Evolutionary conservation across 2,329 filamentous ascomycete genomes (phyloP).

Genomic region (Cladorrhinum sp.): DNA sequence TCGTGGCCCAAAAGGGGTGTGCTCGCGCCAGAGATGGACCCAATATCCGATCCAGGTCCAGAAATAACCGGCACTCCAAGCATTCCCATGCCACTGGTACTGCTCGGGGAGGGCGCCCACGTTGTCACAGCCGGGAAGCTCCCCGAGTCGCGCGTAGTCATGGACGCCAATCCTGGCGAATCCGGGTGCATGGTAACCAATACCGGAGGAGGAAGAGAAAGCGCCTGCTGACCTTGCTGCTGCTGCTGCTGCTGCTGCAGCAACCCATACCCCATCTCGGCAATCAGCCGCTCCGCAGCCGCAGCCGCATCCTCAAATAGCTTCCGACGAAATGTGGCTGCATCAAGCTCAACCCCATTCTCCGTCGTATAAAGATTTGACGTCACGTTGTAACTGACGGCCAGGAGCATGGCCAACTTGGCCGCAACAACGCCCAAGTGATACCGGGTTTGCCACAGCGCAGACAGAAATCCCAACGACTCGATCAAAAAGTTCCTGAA

Average conservation of each 20-base stretch:
- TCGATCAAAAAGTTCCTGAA: slow-evolving; percentile 14
- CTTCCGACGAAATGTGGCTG: neutral
- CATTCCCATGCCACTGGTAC: neutral
- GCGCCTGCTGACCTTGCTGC: neutral
- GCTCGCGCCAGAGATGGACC: slow-evolving; percentile 4
- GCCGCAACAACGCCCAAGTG: slow-evolving; percentile 17
- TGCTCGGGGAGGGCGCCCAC: neutral
- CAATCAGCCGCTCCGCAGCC: slow-evolving; percentile 7
- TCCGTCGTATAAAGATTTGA: slow-evolving; percentile 7
- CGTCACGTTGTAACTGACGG: slow-evolving; percentile 13
- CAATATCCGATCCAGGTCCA: neutral
- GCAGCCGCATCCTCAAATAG: slow-evolving; percentile 6
- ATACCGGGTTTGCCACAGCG: slow-evolving; percentile 11
- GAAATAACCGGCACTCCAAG: neutral
- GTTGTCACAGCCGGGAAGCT: neutral
- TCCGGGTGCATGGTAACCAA: neutral
- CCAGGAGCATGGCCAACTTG: slow-evolving; percentile 13
- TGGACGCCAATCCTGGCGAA: neutral
- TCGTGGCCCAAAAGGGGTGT: slow-evolving; percentile 10
- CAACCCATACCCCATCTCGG: neutral
- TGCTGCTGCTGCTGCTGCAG: slow-evolving; percentile 2
- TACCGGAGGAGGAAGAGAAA: neutral
- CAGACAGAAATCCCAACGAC: slow-evolving; percentile 1
- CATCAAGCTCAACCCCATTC: neutral
- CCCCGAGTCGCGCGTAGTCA: neutral